Evolutionary conservation across 768 basidiomycete species (phyloP).

Genomic region (Trametes coccinea): DNA sequence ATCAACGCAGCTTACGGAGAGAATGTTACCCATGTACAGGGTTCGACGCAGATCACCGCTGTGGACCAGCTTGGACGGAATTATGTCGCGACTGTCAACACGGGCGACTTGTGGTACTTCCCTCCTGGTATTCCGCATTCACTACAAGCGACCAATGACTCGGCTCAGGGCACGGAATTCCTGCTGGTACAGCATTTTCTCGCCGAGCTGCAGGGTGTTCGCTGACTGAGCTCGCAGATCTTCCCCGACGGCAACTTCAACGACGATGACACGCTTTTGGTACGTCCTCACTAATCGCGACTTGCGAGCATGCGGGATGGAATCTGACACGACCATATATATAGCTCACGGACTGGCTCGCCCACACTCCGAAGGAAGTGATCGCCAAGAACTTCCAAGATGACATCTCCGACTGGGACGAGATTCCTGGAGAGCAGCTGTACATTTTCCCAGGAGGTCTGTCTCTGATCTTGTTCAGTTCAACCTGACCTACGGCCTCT

Average conservation of each 20-base stretch:
- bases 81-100: conserved; percentile 48
- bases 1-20: not conserved
- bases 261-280: conserved; percentile 56
- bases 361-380: conserved; percentile 56
- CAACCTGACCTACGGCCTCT: not conserved
- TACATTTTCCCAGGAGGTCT: conserved; percentile 54
- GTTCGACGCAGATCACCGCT: conserved; percentile 48
- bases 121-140: conserved; percentile 58
- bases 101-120: conserved; percentile 59
- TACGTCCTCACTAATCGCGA: conserved; percentile 18
- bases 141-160: conserved; percentile 50
- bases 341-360: conserved; percentile 55
- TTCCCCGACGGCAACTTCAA: conserved; percentile 53
- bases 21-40: conserved; percentile 35
- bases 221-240: conserved; percentile 34
- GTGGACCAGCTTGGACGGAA: conserved; percentile 50
- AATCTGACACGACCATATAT: not conserved
- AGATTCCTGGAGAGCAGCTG: conserved; percentile 47
- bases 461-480: not conserved
- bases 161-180: conserved; percentile 51
- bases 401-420: conserved; percentile 39
- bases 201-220: not conserved
- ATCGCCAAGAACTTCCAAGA: conserved; percentile 55
- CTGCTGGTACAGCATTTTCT: conserved; percentile 39
- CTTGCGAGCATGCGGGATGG: not conserved